phyloP scores from a whole-genome alignment of 305 asterid genomes.

The Solanum hybrid region DNA sequence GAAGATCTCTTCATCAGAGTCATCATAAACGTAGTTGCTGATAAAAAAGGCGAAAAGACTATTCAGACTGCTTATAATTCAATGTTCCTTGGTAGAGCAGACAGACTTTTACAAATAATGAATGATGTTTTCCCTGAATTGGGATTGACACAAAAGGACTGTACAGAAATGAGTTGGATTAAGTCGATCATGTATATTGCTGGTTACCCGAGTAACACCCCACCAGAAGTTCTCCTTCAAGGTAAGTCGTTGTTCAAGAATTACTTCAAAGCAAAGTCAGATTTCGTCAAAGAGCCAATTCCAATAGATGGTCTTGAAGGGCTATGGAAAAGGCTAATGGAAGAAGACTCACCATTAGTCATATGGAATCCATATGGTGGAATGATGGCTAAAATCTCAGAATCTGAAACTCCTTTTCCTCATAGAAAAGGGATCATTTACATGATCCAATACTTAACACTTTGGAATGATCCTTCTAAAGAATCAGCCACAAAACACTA shows the following conservation, averaged over 20 bases:
- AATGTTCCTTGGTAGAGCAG: conserved; percentile 37
- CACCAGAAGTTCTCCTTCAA: conserved; percentile 49
- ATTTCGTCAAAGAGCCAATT: conserved; percentile 39
- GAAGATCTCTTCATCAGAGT: conserved; percentile 55
- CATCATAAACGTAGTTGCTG: conserved; percentile 18
- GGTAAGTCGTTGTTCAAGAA: conserved; percentile 68
- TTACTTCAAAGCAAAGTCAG: conserved; percentile 71
- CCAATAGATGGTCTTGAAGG: conserved; percentile 63
- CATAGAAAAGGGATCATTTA: conserved; percentile 48
- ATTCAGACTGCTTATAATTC: conserved; percentile 41
- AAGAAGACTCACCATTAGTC: conserved; percentile 48
- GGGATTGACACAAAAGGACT: conserved; percentile 42
- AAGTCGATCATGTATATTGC: conserved; percentile 54
- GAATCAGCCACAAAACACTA: conserved; percentile 34
- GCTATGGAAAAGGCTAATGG: conserved; percentile 45
- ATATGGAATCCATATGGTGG: conserved; percentile 63
- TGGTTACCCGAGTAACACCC: conserved; percentile 43
- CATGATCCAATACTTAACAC: conserved; percentile 37
- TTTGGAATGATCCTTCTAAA: conserved; percentile 39
- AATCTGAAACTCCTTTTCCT: conserved; percentile 54
- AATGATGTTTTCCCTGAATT: conserved; percentile 42
- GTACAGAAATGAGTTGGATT: conserved; percentile 70
- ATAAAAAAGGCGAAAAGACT: conserved; percentile 32
- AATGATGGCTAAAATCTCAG: conserved; percentile 44
- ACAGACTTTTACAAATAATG: conserved; percentile 37